These are phyloP conservation scores for Penicillium sp. DNA, from an alignment of 2,329 filamentous ascomycete species.

Conservation along the genomic window DNA sequence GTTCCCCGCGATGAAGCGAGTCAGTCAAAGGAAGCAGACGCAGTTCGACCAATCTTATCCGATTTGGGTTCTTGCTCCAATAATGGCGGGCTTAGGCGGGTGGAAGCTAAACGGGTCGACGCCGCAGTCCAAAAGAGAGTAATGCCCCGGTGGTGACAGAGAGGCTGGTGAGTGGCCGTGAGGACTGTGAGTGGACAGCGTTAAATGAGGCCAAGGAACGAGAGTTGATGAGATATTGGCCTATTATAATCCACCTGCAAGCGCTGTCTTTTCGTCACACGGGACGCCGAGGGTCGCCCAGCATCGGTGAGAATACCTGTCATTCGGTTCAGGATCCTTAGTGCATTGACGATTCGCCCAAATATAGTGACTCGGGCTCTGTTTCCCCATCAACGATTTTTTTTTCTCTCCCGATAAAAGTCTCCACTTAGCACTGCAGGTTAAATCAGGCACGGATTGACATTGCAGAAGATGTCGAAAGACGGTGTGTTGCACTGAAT, in stretches of 20 bases:
- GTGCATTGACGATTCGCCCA: background rate
- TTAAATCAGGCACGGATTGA: background rate
- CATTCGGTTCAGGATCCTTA: background rate
- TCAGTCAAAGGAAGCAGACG: background rate
- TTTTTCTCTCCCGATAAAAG: background rate
- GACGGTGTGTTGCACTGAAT: background rate
- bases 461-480: background rate
- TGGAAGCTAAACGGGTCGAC: background rate
- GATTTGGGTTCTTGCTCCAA: background rate
- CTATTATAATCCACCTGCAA: constrained; percentile 26
- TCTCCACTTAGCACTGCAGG: constrained; percentile 8
- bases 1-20: constrained; percentile 1
- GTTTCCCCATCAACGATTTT: constrained; percentile 2
- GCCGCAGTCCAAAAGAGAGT: background rate
- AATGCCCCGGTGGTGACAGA: background rate
- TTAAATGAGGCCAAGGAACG: constrained; percentile 8
- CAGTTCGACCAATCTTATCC: background rate
- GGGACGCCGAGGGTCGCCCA: background rate
- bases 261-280: constrained; percentile 25
- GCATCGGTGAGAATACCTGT: background rate
- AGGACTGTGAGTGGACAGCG: constrained; percentile 1
- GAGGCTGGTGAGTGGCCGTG: constrained; percentile 11
- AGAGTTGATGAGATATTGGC: constrained; percentile 11
- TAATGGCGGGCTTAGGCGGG: background rate
- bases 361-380: constrained; percentile 8